These are phyloP conservation scores for Ilyonectria robusta DNA, from an alignment of 2,329 filamentous ascomycete species.

Conservation along the genomic window DNA sequence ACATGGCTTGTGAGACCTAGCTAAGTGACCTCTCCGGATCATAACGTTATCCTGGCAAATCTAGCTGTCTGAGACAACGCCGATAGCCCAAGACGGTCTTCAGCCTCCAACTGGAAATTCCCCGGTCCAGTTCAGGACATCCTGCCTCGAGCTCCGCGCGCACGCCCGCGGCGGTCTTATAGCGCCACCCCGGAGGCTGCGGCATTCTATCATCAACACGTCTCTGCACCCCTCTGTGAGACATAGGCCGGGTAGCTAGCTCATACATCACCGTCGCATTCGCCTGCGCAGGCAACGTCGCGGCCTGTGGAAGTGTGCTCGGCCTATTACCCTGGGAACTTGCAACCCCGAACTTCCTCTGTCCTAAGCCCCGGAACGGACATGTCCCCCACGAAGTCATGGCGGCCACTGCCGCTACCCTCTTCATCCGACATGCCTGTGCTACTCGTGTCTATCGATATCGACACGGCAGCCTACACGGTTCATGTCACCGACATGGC, in stretches of 20 bases:
- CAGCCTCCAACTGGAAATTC: conserved; percentile 21
- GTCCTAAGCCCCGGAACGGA: conserved; percentile 1
- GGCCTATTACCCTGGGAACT: not conserved
- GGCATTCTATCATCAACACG: not conserved
- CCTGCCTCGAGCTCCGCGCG: not conserved
- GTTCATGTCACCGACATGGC: conserved; percentile 80
- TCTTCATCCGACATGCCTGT: conserved; percentile 64
- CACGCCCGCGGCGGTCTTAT: not conserved
- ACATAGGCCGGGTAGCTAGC: not conserved
- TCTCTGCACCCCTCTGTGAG: conserved; percentile 5
- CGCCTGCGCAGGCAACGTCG: conserved; percentile 3
- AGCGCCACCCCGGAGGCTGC: not conserved
- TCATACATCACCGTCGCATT: not conserved
- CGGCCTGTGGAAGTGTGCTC: not conserved
- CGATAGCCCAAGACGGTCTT: conserved; percentile 15
- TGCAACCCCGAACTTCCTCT: not conserved
- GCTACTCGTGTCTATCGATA: conserved; percentile 74
- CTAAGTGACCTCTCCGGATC: conserved; percentile 8
- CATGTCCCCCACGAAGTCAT: conserved; percentile 56
- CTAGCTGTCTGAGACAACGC: conserved; percentile 24
- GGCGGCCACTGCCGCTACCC: conserved; percentile 64
- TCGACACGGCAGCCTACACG: conserved; percentile 71
- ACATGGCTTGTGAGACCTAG: conserved; percentile 38
- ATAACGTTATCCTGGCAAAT: conserved; percentile 11
- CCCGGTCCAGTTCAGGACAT: conserved; percentile 17